phyloP scores from a whole-genome alignment of 495 filamentous ascomycete species.

The Aspergillus ostianus region DNA sequence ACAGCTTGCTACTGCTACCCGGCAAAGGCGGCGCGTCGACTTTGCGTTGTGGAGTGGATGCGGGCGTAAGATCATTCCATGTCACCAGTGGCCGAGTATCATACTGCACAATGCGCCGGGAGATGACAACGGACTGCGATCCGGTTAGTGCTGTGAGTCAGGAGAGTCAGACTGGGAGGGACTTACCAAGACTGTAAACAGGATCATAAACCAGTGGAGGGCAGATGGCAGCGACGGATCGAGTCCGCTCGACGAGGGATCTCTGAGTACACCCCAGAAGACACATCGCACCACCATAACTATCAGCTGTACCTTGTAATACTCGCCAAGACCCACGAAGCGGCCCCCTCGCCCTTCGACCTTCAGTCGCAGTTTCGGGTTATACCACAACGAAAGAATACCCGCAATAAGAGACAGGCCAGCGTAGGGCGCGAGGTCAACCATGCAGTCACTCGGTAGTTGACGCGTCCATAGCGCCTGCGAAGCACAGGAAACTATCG shows the following conservation, averaged over 20 bases:
- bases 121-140: conserved; percentile 35
- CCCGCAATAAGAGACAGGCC: conserved; percentile 50
- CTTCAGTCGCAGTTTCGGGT: conserved; percentile 64
- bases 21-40: conserved; percentile 25
- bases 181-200: conserved; percentile 54
- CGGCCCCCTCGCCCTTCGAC: conserved; percentile 61
- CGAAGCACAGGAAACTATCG: conserved; percentile 29
- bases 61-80: conserved; percentile 45
- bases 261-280: conserved; percentile 50
- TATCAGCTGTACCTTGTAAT: conserved; percentile 67
- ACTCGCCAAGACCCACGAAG: conserved; percentile 62
- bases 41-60: conserved; percentile 30
- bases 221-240: conserved; percentile 40
- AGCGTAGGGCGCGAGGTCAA: conserved; percentile 38
- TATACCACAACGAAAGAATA: conserved; percentile 70
- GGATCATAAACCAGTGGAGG: conserved; percentile 56
- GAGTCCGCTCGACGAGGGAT: conserved; percentile 44
- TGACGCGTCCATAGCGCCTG: conserved; percentile 22
- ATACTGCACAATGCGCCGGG: conserved; percentile 50
- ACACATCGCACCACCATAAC: conserved; percentile 56
- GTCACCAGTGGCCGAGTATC: conserved; percentile 56
- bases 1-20: conserved; percentile 12
- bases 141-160: conserved; percentile 16
- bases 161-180: neutral
- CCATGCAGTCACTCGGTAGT: conserved; percentile 28